These are phyloP conservation scores for Fomes fomentarius DNA, from an alignment of 1,284 basidiomycete genomes.

Conservation along the genomic window DNA sequence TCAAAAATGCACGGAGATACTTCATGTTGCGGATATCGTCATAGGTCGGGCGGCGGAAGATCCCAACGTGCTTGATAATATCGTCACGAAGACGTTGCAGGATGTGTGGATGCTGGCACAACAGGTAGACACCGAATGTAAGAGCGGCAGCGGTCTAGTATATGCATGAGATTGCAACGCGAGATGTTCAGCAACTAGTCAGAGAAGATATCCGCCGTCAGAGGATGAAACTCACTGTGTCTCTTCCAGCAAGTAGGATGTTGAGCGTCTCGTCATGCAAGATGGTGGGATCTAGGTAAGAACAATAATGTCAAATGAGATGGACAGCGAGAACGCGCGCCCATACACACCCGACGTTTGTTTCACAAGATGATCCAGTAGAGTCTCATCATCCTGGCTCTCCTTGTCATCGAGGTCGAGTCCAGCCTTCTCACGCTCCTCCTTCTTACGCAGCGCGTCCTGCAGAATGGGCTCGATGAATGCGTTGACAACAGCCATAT, in stretches of 20 bases:
- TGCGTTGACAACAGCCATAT: constrained; percentile 53
- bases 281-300: constrained; percentile 47
- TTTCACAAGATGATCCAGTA: constrained; percentile 66
- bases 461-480: constrained; percentile 68
- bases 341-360: constrained; percentile 55
- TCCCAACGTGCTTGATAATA: constrained; percentile 24
- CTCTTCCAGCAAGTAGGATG: constrained; percentile 70
- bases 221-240: constrained; percentile 52
- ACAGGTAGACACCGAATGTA: constrained; percentile 35
- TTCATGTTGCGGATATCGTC: constrained; percentile 34
- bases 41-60: constrained; percentile 27
- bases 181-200: neutral
- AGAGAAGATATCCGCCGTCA: neutral
- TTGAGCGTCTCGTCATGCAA: constrained; percentile 77
- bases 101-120: constrained; percentile 35
- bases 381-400: constrained; percentile 52
- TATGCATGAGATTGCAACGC: neutral
- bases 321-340: neutral
- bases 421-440: constrained; percentile 24
- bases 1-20: constrained; percentile 38
- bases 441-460: constrained; percentile 45
- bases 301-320: neutral
- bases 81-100: constrained; percentile 31
- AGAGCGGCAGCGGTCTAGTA: constrained; percentile 35
- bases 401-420: constrained; percentile 41